Evolutionary conservation across 257 asterid genomes (phyloP).

Genomic region (Petunia secreta): DNA sequence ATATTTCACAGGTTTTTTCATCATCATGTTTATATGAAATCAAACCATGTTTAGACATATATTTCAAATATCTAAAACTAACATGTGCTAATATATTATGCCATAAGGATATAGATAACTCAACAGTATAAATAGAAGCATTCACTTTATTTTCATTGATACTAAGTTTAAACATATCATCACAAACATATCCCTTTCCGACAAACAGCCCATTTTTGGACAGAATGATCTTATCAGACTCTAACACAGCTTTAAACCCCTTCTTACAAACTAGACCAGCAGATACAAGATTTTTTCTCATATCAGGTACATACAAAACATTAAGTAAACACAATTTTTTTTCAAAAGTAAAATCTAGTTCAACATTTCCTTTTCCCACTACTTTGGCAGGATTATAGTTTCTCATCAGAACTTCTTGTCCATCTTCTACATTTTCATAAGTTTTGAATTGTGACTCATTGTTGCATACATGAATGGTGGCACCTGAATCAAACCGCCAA

Average conservation of each 20-base stretch:
- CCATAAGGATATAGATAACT: background rate
- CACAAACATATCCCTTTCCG: background rate
- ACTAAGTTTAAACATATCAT: slow-evolving; percentile 14
- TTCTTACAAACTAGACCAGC: background rate
- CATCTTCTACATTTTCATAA: background rate
- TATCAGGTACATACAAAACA: background rate
- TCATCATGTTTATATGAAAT: background rate
- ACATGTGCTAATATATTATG: background rate
- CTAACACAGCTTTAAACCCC: background rate
- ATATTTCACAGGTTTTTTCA: slow-evolving; percentile 16
- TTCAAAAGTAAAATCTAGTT: background rate
- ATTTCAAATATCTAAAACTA: background rate
- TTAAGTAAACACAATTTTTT: background rate
- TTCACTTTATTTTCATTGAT: background rate
- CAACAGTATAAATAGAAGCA: background rate
- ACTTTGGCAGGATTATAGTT: background rate
- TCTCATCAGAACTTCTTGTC: background rate
- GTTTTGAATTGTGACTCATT: background rate
- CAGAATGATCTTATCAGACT: background rate
- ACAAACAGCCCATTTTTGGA: background rate
- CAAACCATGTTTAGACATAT: background rate
- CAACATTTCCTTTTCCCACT: background rate
- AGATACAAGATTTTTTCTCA: slow-evolving; percentile 5
- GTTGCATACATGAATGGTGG: background rate
- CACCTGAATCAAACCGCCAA: slow-evolving; percentile 23